Conservation (phyloP, 108 stramenopile species). For the Fistulifera pelliculosa region DNA sequence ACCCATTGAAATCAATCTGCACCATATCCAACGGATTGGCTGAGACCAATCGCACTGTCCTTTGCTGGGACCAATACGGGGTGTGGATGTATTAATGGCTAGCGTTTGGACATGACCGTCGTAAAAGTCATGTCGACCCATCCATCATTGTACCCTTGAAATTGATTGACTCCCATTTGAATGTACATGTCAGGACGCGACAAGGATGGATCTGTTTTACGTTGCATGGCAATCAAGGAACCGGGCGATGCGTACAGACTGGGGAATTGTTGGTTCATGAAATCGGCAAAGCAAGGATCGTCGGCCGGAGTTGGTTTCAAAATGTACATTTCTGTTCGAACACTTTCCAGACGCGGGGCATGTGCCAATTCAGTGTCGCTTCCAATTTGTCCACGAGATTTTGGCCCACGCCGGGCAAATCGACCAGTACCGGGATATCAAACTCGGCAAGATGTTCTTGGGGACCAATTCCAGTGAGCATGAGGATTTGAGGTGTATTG, state of each 20-base stretch:
- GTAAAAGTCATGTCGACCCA: background rate
- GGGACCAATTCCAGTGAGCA: conserved; percentile 52
- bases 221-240: background rate
- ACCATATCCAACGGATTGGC: conserved; percentile 4
- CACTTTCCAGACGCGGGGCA: background rate
- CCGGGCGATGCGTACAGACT: background rate
- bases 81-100: background rate
- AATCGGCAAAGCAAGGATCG: background rate
- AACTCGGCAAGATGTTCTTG: conserved; percentile 15
- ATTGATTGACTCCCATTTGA: background rate
- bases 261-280: background rate
- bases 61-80: conserved; percentile 1
- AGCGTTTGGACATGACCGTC: background rate
- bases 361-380: background rate
- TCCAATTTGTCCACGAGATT: conserved; percentile 43
- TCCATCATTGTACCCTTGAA: background rate
- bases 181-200: background rate
- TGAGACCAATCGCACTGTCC: conserved; percentile 5
- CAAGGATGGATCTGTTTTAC: background rate
- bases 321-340: background rate
- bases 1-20: conserved; percentile 5
- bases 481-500: conserved; percentile 58
- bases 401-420: conserved; percentile 39
- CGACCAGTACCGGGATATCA: conserved; percentile 20
- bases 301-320: background rate